These are phyloP conservation scores for Alternaria sp. DNA, from an alignment of 2,329 filamentous ascomycete genomes.

Conservation along the genomic window DNA sequence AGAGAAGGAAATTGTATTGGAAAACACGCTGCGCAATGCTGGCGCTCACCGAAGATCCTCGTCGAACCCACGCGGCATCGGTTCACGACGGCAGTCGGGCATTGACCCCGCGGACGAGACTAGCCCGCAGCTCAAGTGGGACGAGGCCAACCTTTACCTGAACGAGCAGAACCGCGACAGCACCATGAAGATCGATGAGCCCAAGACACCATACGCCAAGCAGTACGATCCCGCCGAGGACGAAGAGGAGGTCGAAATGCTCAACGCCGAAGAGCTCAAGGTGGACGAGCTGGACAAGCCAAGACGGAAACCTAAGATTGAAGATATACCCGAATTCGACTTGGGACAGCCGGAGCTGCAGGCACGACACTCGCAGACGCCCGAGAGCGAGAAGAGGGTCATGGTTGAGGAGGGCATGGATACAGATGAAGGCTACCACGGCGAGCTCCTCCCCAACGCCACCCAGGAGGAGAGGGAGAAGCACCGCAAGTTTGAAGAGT, in stretches of 20 bases:
- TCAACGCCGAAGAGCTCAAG: constrained; percentile 73
- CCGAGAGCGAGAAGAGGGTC: constrained; percentile 73
- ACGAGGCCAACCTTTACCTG: constrained; percentile 96
- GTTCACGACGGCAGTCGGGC: constrained; percentile 74
- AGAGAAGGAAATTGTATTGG: constrained; percentile 87
- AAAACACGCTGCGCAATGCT: constrained; percentile 94
- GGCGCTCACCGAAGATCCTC: constrained; percentile 86
- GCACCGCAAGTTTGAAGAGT: constrained; percentile 87
- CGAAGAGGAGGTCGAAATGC: constrained; percentile 70
- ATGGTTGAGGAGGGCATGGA: constrained; percentile 69
- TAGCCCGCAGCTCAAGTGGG: constrained; percentile 89
- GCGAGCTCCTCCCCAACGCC: constrained; percentile 62
- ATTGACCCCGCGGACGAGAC: constrained; percentile 61
- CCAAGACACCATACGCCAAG: constrained; percentile 94
- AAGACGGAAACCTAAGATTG: constrained; percentile 57
- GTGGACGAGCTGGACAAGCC: constrained; percentile 71
- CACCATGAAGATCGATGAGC: constrained; percentile 99
- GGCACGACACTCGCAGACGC: constrained; percentile 42
- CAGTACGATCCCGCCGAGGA: constrained; percentile 92
- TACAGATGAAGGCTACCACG: constrained; percentile 57
- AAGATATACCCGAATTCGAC: constrained; percentile 90
- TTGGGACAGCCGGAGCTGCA: constrained; percentile 84
- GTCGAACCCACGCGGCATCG: constrained; percentile 69
- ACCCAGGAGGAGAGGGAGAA: constrained; percentile 80
- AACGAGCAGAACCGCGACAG: constrained; percentile 94